phyloP scores from a whole-genome alignment of 2,329 filamentous ascomycete species.

The Tolypocladium nubicola region DNA sequence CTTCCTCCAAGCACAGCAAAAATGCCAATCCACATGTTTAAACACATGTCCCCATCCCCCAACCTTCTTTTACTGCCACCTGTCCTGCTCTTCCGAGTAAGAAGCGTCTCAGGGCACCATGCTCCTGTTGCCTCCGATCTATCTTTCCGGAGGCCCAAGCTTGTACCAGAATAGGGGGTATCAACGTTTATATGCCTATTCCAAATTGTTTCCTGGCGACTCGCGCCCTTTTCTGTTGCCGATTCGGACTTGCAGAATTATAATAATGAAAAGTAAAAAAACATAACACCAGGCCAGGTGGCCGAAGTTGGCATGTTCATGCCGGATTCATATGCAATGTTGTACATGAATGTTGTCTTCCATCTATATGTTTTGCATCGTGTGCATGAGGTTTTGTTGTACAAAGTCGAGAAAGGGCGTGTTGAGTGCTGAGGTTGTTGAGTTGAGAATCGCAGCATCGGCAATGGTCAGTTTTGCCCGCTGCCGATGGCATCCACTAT shows the following conservation, averaged over 20 bases:
- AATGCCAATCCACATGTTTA: not conserved
- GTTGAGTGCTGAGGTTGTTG: not conserved
- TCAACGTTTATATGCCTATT: not conserved
- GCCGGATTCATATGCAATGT: not conserved
- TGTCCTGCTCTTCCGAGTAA: not conserved
- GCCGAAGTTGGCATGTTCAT: not conserved
- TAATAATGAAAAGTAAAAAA: not conserved
- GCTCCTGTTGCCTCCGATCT: not conserved
- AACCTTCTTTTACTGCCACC: not conserved
- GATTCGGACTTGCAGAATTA: not conserved
- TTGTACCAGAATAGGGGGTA: not conserved
- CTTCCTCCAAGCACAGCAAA: not conserved
- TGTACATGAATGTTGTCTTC: not conserved
- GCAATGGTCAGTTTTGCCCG: conserved; percentile 11
- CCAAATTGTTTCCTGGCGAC: not conserved
- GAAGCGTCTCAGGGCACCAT: not conserved
- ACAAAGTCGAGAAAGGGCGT: not conserved
- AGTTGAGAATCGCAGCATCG: not conserved
- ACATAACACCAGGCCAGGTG: not conserved
- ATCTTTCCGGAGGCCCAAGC: not conserved
- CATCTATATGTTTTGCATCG: not conserved
- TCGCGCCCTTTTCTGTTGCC: not conserved
- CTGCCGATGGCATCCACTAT: conserved; percentile 36
- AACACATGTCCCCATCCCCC: not conserved
- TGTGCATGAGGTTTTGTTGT: not conserved